Base-by-base conservation (phyloP, 345 rosid genomes). In the Crucihimalaya himalaica region DNA sequence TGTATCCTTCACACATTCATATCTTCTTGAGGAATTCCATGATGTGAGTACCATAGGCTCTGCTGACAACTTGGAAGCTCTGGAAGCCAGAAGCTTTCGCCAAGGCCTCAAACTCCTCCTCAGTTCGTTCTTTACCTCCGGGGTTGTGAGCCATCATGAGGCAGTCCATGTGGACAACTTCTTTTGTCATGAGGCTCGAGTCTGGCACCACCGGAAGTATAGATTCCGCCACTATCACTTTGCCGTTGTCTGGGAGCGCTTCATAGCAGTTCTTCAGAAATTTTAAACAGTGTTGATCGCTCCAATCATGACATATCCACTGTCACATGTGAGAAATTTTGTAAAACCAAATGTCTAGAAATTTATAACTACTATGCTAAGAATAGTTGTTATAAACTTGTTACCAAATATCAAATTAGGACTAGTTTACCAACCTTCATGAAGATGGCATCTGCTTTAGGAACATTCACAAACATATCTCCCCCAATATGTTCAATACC, bases 281-380 rank as follows among this genome's bases (percentile, higher is more conserved):
- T 39, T 83, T 87, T 3, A 81, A 40, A 75, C 93, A 87, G 61
- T 90, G 89, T 4, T 79, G 85, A n/a, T 90, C 96, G 21, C 90
- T 87, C 98, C 98, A 93, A 19, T 90, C 92, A 34, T 90, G 98
- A 35, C 93, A 89, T 50, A 90, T 87, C 96, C 91, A 87, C 98
- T 90, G 86, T 62, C 58, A 70, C 29, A 71, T 25, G 29, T 48
- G 3, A 0, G 6, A 34, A 21, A 11, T 23, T n/a, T 70, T 43
- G 42, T 29, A 42, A 37, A 12, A 12, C 1, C 16, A 68, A 32
- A 31, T 14, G 3, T 15, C 0, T 66, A 14, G 37, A 48, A 15
- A 0, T 0, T 31, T 47, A 47, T 47, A 2, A 8, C 29, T 21
- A 50, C 4, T 21, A 20, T 21, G 29, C 28, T 51, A 4, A 21